A percentile compares a stretch with the other conserved stretches of the same genome.
These are phyloP conservation scores for Rhizoclosmatium globosum DNA, from an alignment of 192 early-diverging fungal genomes.

Conservation along the genomic window DNA sequence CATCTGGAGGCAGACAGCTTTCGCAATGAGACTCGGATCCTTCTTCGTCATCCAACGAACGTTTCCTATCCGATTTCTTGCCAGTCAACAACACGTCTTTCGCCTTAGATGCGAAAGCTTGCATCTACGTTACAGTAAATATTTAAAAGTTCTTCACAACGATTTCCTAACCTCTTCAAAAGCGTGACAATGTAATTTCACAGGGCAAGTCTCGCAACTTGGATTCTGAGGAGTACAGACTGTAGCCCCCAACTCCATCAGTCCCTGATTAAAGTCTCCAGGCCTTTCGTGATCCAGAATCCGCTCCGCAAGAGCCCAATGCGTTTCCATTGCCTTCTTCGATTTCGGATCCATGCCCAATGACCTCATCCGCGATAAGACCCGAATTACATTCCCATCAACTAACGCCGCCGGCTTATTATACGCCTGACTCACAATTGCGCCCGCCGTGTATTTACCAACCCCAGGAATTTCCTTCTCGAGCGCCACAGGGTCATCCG, in stretches of 20 bases:
- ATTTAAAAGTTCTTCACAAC: not conserved
- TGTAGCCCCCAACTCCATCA: conserved; percentile 83
- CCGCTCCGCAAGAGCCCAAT: conserved; percentile 68
- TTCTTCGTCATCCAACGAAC: not conserved
- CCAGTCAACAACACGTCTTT: not conserved
- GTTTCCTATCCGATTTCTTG: not conserved
- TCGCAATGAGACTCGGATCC: not conserved
- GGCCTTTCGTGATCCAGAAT: conserved; percentile 64
- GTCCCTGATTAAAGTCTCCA: conserved; percentile 80
- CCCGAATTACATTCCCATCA: conserved; percentile 82
- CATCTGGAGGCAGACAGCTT: conserved; percentile 36
- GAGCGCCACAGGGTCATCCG: conserved; percentile 59
- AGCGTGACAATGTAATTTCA: conserved; percentile 65
- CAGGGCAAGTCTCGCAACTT: conserved; percentile 68
- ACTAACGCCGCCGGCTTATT: conserved; percentile 68
- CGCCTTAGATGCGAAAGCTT: not conserved
- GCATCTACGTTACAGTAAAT: too few relatives aligned
- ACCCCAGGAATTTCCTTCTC: conserved; percentile 35
- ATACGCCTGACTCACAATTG: conserved; percentile 76
- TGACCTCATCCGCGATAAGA: conserved; percentile 68
- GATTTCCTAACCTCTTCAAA: conserved; percentile 57
- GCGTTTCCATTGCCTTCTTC: conserved; percentile 59
- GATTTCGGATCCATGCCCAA: conserved; percentile 72
- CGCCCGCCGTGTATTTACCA: conserved; percentile 48
- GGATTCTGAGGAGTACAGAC: conserved; percentile 77